Base-by-base conservation (phyloP, 139 green algal genomes). In the Coccomyxa sp. region DNA sequence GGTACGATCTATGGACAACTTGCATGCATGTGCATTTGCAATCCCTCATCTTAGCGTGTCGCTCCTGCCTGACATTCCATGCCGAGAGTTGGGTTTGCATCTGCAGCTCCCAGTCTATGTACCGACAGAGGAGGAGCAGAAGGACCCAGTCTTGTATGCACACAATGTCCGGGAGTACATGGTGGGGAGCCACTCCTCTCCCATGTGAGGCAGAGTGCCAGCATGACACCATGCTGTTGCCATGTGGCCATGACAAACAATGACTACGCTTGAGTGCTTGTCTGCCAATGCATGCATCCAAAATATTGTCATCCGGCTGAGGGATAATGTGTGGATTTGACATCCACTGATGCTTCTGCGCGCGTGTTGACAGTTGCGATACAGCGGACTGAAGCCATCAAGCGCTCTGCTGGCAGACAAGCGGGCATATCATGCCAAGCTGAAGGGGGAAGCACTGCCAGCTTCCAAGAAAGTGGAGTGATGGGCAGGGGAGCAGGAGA, bases 41-140 rank as follows among this genome's bases (percentile, higher is more conserved):
- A 13, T 45, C 31, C 32, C 7, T 66, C 21, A 31, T 60, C 38
- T 51, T 7, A 51, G 38, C 38, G 7, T 51, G 38, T 51, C 7
- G 38, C 38, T 7, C 38, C 38, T 51, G 38, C 38, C 38, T 51
- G 38, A 51, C 38, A 51, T 51, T 51, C 7, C 7, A 51, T 51
- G 38, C 38, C 38, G 38, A 71, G 18, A 25, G 1, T 71, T 25
- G 18, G 76, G 17, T 30, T 74, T 68, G 21, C 10, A 9, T 67
- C 13, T 81, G 77, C 81, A 88, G 88, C 87, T 98, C 79, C 94
- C 95, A 12, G 84, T 96, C 78, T 98, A 98, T 82, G 30, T 86
- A 7, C 95, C 95, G 10, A 89, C 28, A 21, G 67, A 84, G 4
- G 90, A 88, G 27, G 95, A 97, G 85, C 28, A 80, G 71, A 60